Evolutionary conservation across 306 rosid genomes (phyloP).

Genomic region (Lotus japonicus): DNA sequence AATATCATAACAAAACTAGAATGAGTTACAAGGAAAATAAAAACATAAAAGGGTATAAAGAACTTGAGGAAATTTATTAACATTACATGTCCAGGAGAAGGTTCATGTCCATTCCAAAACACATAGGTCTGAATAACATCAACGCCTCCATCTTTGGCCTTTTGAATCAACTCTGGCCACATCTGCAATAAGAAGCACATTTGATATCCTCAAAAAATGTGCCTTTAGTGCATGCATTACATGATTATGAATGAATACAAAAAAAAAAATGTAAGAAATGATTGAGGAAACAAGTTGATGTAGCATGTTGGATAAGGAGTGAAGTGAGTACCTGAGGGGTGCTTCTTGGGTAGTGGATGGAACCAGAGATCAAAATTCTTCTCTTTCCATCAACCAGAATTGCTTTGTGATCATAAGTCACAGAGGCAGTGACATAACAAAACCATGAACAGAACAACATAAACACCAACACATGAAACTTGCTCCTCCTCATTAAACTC

Average conservation of each 20-base stretch:
- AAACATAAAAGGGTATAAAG: background rate
- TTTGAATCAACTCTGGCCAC: constrained; percentile 80
- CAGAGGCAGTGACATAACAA: constrained; percentile 54
- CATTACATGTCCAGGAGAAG: constrained; percentile 48
- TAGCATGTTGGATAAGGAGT: background rate
- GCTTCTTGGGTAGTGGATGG: constrained; percentile 84
- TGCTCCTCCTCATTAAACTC: background rate
- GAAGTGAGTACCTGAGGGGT: constrained; percentile 50
- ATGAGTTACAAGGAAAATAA: background rate
- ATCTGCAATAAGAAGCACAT: constrained; percentile 32
- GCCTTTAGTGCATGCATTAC: background rate
- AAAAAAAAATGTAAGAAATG: no score
- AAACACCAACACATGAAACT: background rate
- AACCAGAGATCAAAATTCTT: constrained; percentile 76
- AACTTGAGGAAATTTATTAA: background rate
- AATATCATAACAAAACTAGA: background rate
- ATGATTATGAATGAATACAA: background rate
- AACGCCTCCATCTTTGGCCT: constrained; percentile 82
- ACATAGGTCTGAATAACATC: constrained; percentile 89
- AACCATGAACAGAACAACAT: constrained; percentile 17
- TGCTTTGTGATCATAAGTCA: constrained; percentile 62
- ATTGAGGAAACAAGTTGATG: background rate
- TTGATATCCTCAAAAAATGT: background rate
- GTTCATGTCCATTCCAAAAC: constrained; percentile 93
- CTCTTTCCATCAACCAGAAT: constrained; percentile 54